Evolutionary conservation across 1,284 basidiomycete genomes (phyloP).

Genomic region (Grifola frondosa): DNA sequence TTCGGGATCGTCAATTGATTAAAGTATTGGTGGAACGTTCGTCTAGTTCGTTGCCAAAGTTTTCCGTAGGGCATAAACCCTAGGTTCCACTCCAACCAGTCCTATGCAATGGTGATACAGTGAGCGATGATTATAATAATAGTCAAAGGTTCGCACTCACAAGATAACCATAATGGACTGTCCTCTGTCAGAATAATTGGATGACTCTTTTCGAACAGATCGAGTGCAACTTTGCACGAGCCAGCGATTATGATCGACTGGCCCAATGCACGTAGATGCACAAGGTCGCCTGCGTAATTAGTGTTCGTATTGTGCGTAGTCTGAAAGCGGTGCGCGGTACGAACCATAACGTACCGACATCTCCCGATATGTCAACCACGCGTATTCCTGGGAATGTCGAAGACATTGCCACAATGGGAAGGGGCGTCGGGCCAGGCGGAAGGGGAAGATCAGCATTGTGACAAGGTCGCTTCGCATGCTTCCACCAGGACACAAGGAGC

Average conservation of each 20-base stretch:
- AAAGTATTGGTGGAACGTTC: conserved; percentile 6
- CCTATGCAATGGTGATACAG: background rate
- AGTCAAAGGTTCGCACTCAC: too few relatives aligned
- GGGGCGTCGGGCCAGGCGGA: conserved; percentile 5
- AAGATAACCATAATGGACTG: conserved; percentile 2
- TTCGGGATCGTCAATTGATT: background rate
- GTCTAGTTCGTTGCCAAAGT: conserved; percentile 7
- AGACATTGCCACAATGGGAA: conserved; percentile 5
- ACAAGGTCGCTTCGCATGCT: too few relatives aligned
- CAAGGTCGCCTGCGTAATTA: conserved; percentile 28
- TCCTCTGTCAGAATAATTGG: conserved; percentile 29
- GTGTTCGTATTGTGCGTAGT: too few relatives aligned
- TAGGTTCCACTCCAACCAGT: conserved; percentile 4
- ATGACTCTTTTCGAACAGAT: conserved; percentile 34
- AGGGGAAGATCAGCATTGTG: too few relatives aligned
- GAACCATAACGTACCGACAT: too few relatives aligned
- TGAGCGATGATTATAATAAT: too few relatives aligned
- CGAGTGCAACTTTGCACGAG: conserved; percentile 29
- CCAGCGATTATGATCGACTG: conserved; percentile 32
- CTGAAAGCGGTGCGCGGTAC: too few relatives aligned
- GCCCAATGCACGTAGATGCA: conserved; percentile 28
- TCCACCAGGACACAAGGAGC: too few relatives aligned
- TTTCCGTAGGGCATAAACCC: conserved; percentile 6
- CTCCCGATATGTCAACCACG: too few relatives aligned
- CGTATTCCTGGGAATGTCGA: conserved; percentile 2